Evolutionary conservation across 305 asterid genomes (phyloP).

Genomic region (Fraxinus sp.): DNA sequence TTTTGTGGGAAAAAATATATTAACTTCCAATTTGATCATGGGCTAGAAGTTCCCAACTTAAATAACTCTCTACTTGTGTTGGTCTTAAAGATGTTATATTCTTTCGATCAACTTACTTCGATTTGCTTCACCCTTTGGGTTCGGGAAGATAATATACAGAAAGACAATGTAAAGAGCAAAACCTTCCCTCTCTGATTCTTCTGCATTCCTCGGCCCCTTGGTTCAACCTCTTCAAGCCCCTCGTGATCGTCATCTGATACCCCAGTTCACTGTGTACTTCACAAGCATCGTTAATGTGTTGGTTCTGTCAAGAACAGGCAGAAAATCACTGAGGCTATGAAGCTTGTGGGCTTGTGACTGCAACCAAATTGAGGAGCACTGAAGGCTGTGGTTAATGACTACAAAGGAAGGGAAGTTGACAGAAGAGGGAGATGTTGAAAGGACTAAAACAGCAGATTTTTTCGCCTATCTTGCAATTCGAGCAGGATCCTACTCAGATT

Average conservation of each 20-base stretch:
- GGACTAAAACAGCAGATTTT: slow-evolving; percentile 57
- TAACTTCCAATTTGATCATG: neutral
- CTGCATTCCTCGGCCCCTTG: slow-evolving; percentile 50
- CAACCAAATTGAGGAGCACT: slow-evolving; percentile 87
- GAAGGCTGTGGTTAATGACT: slow-evolving; percentile 83
- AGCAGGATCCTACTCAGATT: slow-evolving; percentile 86
- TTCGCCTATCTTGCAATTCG: slow-evolving; percentile 81
- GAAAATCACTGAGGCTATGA: slow-evolving; percentile 96
- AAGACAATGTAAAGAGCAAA: slow-evolving; percentile 27
- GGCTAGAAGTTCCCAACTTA: neutral
- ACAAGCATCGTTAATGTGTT: slow-evolving; percentile 46
- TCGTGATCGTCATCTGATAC: slow-evolving; percentile 46
- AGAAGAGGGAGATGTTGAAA: slow-evolving; percentile 65
- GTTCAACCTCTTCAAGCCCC: slow-evolving; percentile 35
- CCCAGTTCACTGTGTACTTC: slow-evolving; percentile 61
- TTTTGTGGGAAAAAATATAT: neutral
- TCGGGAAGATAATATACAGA: neutral
- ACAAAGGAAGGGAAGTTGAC: slow-evolving; percentile 78
- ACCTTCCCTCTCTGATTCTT: slow-evolving; percentile 61
- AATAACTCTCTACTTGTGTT: neutral
- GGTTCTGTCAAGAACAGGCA: slow-evolving; percentile 79
- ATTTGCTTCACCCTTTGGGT: neutral
- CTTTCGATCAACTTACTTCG: too few species aligned
- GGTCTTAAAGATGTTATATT: too few species aligned
- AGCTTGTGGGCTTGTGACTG: slow-evolving; percentile 88